phyloP scores from a whole-genome alignment of 495 filamentous ascomycete genomes.

The Podospora comata region DNA sequence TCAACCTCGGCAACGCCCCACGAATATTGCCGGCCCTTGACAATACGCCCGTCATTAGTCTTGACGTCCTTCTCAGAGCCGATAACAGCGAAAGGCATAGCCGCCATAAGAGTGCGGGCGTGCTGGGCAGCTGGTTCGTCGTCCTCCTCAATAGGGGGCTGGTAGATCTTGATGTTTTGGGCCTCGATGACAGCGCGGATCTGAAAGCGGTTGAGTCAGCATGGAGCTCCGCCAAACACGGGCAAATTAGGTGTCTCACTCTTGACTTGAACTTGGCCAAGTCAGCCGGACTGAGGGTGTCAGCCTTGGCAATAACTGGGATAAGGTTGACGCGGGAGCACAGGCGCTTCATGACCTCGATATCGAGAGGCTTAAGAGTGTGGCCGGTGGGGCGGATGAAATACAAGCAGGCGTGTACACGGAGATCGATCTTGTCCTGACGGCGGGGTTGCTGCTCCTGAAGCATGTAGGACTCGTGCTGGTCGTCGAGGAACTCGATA shows the following conservation, averaged over 20 bases:
- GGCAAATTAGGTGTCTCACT: constrained; percentile 48
- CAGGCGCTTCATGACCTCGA: constrained; percentile 98
- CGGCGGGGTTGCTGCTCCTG: constrained; percentile 99
- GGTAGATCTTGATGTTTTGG: constrained; percentile 99
- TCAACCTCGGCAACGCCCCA: constrained; percentile 99
- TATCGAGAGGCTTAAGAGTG: constrained; percentile 96
- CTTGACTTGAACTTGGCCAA: constrained; percentile 88
- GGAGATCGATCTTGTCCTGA: constrained; percentile 97
- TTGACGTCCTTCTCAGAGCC: constrained; percentile 99
- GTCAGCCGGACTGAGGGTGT: constrained; percentile 90
- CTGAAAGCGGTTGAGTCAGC: constrained; percentile 47
- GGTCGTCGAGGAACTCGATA: constrained; percentile 98
- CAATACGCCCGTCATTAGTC: constrained; percentile 88
- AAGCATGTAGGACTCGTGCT: constrained; percentile 99
- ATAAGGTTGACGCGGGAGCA: constrained; percentile 98
- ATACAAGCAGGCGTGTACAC: constrained; percentile 97
- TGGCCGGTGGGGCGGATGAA: constrained; percentile 98
- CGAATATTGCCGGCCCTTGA: constrained; percentile 97
- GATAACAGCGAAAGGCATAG: constrained; percentile 98
- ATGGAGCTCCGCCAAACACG: background rate
- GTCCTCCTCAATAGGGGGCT: constrained; percentile 94
- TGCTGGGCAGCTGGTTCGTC: constrained; percentile 94
- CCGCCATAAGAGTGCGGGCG: constrained; percentile 86
- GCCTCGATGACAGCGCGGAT: constrained; percentile 94
- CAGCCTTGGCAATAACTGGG: constrained; percentile 96